Evolutionary conservation across 805 yeast species (phyloP).

Genomic region (Kluyveromyces aestuarii): DNA sequence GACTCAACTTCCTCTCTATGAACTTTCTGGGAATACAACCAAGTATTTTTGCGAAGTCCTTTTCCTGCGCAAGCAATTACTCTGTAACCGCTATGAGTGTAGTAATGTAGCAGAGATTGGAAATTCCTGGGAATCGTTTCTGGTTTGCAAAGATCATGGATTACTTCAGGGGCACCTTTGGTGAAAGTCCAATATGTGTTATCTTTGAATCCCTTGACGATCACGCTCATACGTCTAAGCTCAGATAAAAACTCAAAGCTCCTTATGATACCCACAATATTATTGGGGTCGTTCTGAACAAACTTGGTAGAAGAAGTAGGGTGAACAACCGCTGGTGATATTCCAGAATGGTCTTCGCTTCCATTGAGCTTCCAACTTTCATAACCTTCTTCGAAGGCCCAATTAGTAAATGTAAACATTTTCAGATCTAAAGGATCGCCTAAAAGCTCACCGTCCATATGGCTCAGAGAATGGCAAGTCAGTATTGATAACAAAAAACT

Average conservation of each 20-base stretch:
- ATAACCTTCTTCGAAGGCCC: slow-evolving; percentile 67
- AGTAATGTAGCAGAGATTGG: slow-evolving; percentile 63
- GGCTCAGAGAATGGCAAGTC: slow-evolving; percentile 80
- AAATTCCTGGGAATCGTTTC: slow-evolving; percentile 66
- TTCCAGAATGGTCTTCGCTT: slow-evolving; percentile 34
- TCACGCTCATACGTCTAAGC: slow-evolving; percentile 83
- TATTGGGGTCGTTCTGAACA: slow-evolving; percentile 28
- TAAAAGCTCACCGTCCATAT: slow-evolving; percentile 66
- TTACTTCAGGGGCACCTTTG: slow-evolving; percentile 97
- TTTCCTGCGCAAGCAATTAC: slow-evolving; percentile 91
- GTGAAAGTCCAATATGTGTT: slow-evolving; percentile 48
- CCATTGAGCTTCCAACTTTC: slow-evolving; percentile 30
- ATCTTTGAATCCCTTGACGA: slow-evolving; percentile 41
- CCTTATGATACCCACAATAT: slow-evolving; percentile 39
- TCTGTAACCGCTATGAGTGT: slow-evolving; percentile 90
- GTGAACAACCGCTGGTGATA: slow-evolving; percentile 43
- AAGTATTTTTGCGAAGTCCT: slow-evolving; percentile 33
- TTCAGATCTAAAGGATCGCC: slow-evolving; percentile 94
- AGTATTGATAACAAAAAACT: slow-evolving; percentile 32
- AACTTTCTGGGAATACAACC: slow-evolving; percentile 41
- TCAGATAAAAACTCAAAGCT: slow-evolving; percentile 77
- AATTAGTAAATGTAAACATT: slow-evolving; percentile 84
- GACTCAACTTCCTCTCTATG: slow-evolving; percentile 61
- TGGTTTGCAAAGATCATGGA: slow-evolving; percentile 65
- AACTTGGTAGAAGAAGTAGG: slow-evolving; percentile 29